Evolutionary conservation across 2,329 filamentous ascomycete genomes (phyloP).

Genomic region (Corinectria fuckeliana): DNA sequence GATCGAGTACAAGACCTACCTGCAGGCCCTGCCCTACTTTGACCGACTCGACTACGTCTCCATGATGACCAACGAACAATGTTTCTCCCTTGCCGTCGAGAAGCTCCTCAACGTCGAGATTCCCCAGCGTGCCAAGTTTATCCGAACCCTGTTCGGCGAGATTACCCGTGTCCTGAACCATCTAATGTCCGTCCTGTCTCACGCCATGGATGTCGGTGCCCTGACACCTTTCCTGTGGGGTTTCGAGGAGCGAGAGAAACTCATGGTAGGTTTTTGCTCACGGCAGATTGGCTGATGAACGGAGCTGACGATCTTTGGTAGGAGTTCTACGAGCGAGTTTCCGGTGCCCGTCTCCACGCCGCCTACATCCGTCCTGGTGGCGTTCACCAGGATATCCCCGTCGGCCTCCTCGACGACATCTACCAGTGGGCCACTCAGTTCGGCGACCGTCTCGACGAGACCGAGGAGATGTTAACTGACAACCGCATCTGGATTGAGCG

Average conservation of each 20-base stretch:
- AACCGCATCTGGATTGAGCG: slow-evolving; percentile 99
- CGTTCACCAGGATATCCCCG: slow-evolving; percentile 92
- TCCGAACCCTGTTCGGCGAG: slow-evolving; percentile 93
- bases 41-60: slow-evolving; percentile 98
- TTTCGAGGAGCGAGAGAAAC: slow-evolving; percentile 99
- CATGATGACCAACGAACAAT: slow-evolving; percentile 99
- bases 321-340: slow-evolving; percentile 99
- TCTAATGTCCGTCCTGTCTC: slow-evolving; percentile 95
- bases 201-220: slow-evolving; percentile 99
- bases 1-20: slow-evolving; percentile 99
- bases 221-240: slow-evolving; percentile 99
- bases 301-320: slow-evolving; percentile 46
- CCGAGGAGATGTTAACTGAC: slow-evolving; percentile 97
- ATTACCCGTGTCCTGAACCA: slow-evolving; percentile 95
- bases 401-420: slow-evolving; percentile 96
- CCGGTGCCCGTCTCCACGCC: slow-evolving; percentile 94
- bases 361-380: slow-evolving; percentile 97
- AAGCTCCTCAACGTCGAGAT: slow-evolving; percentile 98
- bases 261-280: slow-evolving; percentile 75
- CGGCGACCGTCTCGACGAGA: slow-evolving; percentile 97
- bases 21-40: slow-evolving; percentile 98
- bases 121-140: slow-evolving; percentile 94
- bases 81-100: slow-evolving; percentile 93
- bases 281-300: background rate
- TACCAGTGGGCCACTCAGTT: slow-evolving; percentile 99